Evolutionary conservation across 768 basidiomycete genomes (phyloP).

Genomic region (Leccinellum luteum): DNA sequence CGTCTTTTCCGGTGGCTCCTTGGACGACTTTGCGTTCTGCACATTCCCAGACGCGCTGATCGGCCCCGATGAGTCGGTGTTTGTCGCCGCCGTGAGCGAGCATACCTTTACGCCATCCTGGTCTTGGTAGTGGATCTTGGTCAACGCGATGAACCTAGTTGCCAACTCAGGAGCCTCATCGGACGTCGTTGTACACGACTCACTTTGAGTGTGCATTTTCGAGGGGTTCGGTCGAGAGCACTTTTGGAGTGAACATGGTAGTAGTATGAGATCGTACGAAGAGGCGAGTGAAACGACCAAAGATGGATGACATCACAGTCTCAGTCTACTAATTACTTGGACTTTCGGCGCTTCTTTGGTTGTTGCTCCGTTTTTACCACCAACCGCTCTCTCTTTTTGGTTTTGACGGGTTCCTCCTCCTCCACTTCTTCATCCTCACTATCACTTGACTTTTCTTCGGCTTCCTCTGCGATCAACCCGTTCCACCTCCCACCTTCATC

Average conservation of each 20-base stretch:
- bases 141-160: conserved; percentile 78
- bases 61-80: neutral
- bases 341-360: conserved; percentile 17
- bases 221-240: conserved; percentile 53
- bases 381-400: conserved; percentile 8
- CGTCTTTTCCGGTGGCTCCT: conserved; percentile 75
- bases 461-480: conserved; percentile 22
- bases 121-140: conserved; percentile 80
- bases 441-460: conserved; percentile 1
- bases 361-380: conserved; percentile 10
- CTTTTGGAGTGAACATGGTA: conserved; percentile 44
- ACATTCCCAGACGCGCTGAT: conserved; percentile 83
- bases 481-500: conserved; percentile 33
- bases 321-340: no score
- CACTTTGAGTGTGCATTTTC: conserved; percentile 58
- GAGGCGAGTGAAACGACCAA: conserved; percentile 7
- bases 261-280: conserved; percentile 2
- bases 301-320: conserved; percentile 1
- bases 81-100: neutral
- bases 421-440: neutral
- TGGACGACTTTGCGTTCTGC: conserved; percentile 85
- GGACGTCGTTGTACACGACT: conserved; percentile 13
- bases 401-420: neutral
- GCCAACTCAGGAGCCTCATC: neutral
- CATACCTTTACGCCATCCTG: conserved; percentile 68